A percentile compares a stretch with the other conserved stretches of the same genome.
Conservation (phyloP, 2,329 filamentous ascomycete species). For the Ceratocystis smalleyi region DNA sequence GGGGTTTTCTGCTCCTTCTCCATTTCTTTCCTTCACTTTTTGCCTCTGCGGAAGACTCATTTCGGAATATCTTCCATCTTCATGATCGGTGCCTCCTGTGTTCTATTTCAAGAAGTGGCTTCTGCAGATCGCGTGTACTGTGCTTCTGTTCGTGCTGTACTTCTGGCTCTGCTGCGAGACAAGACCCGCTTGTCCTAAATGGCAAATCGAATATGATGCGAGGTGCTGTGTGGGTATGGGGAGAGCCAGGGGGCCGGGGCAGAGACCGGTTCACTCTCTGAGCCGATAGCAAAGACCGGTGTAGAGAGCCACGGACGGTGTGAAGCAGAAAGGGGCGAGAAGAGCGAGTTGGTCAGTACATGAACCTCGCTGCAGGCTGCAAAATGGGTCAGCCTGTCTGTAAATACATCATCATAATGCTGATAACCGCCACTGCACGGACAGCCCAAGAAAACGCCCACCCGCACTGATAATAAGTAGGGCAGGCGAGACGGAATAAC, state of each 20-base stretch:
- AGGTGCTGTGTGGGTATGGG: neutral
- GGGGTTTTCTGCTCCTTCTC: neutral
- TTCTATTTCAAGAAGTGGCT: conserved; percentile 3
- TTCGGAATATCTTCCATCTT: conserved; percentile 4
- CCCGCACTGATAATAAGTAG: neutral
- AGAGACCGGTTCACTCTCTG: neutral
- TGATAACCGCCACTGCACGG: neutral
- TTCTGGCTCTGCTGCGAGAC: neutral
- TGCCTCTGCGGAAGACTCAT: neutral
- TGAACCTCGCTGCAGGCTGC: neutral
- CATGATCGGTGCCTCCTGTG: neutral
- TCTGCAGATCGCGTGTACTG: neutral
- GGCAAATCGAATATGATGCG: neutral
- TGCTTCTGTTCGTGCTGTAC: too few relatives aligned
- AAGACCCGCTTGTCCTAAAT: neutral
- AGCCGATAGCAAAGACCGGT: neutral
- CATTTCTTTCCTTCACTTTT: neutral
- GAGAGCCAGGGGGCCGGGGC: neutral
- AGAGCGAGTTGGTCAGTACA: neutral
- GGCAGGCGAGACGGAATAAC: neutral
- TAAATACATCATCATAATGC: neutral
- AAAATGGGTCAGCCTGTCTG: neutral
- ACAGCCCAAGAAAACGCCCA: neutral
- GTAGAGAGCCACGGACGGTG: neutral
- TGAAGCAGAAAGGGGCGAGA: neutral